Base-by-base conservation (phyloP, 345 rosid genomes). In the Turnera subulata region DNA sequence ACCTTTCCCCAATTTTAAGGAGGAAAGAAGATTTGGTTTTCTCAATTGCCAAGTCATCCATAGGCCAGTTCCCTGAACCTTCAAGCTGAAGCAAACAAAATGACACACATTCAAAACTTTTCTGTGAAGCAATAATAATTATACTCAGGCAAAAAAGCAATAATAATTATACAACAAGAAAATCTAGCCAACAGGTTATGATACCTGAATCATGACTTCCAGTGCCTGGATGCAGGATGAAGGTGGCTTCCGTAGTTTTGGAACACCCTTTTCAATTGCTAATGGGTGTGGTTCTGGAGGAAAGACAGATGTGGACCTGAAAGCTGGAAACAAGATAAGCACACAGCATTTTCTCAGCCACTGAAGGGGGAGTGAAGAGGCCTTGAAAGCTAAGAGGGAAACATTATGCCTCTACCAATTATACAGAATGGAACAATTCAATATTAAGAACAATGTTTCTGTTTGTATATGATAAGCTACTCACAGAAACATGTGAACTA, bases 1-100 rank as follows among this genome's bases (percentile, higher is more conserved):
- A 92, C 95, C 87, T 89, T 70, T 92, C 97, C 29, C 87, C 98
- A 72, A 92, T 86, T 77, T 89, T 72, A 53, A 86, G 78, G 68
- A 92, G 97, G 77, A 92, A 92, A 26, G 89, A 93, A 25, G 82
- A 67, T 76, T 89, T 92, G 37, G 97, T 92, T 79, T 80, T 92
- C 85, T 84, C 93, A 70, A 86, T 78, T 13, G 91, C 88, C 42
- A 80, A 68, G 61, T 82, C 88, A 78, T 85, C 91, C 87, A 81
- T 76, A 25, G 97, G 95, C 98, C 98, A 92, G 70, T 80, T 86
- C 48, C 95, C 98, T 73, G 98, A 92, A 58, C 98, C 97, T 80
- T 89, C 98, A 80, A 89, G 75, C 98, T 89, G 68, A 23, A 71
- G 68, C 29, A 67, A 49, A 67, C 33, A 59, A 64, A 73, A 17